A percentile compares a stretch with the other conserved stretches of the same genome.
Evolutionary conservation across 1,284 basidiomycete genomes (phyloP).

Genomic region (Heterobasidion parviporum): DNA sequence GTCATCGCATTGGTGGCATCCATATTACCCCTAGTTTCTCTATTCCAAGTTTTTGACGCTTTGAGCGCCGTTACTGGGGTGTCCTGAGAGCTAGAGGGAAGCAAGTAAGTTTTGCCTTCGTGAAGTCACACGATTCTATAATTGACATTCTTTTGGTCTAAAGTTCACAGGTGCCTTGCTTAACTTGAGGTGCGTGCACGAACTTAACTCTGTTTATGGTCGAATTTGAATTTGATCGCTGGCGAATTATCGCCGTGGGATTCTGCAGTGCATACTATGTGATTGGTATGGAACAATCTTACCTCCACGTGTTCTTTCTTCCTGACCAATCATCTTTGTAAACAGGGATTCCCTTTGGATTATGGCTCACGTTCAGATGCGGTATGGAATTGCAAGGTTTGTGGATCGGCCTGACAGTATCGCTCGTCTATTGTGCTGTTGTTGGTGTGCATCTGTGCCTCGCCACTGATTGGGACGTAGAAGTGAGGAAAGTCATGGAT

Average conservation of each 20-base stretch:
- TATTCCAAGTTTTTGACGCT: constrained; percentile 80
- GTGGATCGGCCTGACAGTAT: constrained; percentile 60
- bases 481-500: constrained; percentile 49
- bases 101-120: constrained; percentile 31
- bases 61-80: constrained; percentile 63
- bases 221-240: neutral
- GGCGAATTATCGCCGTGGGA: neutral
- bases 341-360: constrained; percentile 52
- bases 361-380: constrained; percentile 53
- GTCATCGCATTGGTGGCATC: constrained; percentile 48
- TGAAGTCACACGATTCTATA: neutral
- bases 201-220: neutral
- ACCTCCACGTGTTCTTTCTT: neutral
- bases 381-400: constrained; percentile 48
- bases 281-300: constrained; percentile 28
- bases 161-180: constrained; percentile 57
- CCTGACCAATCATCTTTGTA: neutral
- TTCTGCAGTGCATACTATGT: constrained; percentile 54
- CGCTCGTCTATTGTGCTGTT: constrained; percentile 44
- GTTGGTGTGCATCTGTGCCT: constrained; percentile 43
- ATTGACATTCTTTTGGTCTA: neutral
- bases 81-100: constrained; percentile 73
- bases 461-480: constrained; percentile 52
- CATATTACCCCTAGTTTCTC: constrained; percentile 69
- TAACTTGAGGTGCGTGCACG: constrained; percentile 42